Percentiles rank a stretch among this genome's conserved stretches.
These are phyloP conservation scores for Hebeloma cylindrosporum DNA, from an alignment of 768 basidiomycete species.

Conservation along the genomic window DNA sequence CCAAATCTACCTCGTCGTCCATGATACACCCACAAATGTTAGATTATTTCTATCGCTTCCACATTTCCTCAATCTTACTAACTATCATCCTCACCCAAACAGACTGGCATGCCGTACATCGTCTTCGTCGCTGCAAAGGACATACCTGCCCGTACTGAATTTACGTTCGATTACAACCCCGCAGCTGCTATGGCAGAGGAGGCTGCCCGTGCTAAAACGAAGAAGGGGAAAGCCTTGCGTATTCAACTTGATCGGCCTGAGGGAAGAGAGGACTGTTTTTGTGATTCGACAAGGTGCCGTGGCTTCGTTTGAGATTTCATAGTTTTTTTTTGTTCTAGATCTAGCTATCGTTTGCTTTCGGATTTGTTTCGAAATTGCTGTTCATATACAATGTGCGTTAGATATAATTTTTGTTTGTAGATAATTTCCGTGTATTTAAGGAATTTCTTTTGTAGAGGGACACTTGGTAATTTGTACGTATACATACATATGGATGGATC, in stretches of 20 bases:
- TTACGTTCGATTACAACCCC: conserved; percentile 69
- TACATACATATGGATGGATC: too few relatives aligned
- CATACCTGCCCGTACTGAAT: conserved; percentile 53
- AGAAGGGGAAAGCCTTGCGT: conserved; percentile 9
- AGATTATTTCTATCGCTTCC: conserved; percentile 13
- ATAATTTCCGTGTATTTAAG: too few relatives aligned
- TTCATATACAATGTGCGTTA: too few relatives aligned
- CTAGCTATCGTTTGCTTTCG: too few relatives aligned
- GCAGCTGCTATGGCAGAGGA: conserved; percentile 20
- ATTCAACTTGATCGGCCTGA: too few relatives aligned
- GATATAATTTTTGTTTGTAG: too few relatives aligned
- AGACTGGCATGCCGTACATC: conserved; percentile 64
- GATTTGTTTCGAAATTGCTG: too few relatives aligned
- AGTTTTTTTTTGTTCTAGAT: conserved; percentile 9
- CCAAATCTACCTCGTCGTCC: conserved; percentile 56
- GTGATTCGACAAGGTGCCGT: conserved; percentile 16
- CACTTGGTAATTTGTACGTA: too few relatives aligned
- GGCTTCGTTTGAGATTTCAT: background rate
- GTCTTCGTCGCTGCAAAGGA: conserved; percentile 52
- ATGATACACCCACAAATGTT: conserved; percentile 60
- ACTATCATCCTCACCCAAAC: background rate
- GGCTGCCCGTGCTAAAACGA: conserved; percentile 6
- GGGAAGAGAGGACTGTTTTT: conserved; percentile 12
- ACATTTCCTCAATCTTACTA: background rate
- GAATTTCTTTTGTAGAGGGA: too few relatives aligned